phyloP scores from a whole-genome alignment of 331 rosid genomes.

The Arachis monticola region DNA sequence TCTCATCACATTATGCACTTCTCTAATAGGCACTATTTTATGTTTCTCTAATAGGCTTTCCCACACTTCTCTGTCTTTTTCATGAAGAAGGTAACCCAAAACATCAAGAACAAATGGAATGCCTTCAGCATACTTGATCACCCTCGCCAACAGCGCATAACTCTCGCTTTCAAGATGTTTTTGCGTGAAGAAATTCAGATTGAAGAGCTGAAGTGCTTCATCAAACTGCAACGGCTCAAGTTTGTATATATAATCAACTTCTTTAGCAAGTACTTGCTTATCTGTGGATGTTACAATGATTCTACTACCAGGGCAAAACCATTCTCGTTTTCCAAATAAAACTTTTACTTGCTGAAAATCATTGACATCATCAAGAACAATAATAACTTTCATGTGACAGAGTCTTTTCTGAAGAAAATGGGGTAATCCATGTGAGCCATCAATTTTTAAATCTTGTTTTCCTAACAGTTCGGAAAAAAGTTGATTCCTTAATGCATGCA shows the following conservation, averaged over 20 bases:
- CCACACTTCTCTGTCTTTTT: background rate
- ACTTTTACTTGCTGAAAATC: background rate
- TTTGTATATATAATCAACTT: background rate
- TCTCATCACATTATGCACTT: background rate
- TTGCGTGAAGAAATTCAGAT: background rate
- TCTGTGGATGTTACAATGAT: constrained; percentile 28
- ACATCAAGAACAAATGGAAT: constrained; percentile 13
- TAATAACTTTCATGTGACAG: background rate
- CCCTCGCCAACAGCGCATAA: background rate
- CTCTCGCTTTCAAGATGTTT: background rate
- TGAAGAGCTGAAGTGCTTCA: constrained; percentile 32
- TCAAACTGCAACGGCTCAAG: background rate
- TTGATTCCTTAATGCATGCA: background rate
- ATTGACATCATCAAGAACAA: constrained; percentile 45
- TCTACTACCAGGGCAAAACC: constrained; percentile 29
- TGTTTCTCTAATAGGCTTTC: constrained; percentile 2
- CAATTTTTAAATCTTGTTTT: background rate
- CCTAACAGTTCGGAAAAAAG: background rate
- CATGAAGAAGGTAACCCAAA: constrained; percentile 3
- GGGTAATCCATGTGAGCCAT: background rate
- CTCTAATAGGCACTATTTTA: background rate
- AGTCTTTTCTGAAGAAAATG: background rate
- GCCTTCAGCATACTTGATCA: constrained; percentile 27
- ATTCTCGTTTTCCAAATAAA: constrained; percentile 1
- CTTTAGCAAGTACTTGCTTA: background rate